phyloP scores from a whole-genome alignment of 305 asterid genomes.

The Galium porrigens region DNA sequence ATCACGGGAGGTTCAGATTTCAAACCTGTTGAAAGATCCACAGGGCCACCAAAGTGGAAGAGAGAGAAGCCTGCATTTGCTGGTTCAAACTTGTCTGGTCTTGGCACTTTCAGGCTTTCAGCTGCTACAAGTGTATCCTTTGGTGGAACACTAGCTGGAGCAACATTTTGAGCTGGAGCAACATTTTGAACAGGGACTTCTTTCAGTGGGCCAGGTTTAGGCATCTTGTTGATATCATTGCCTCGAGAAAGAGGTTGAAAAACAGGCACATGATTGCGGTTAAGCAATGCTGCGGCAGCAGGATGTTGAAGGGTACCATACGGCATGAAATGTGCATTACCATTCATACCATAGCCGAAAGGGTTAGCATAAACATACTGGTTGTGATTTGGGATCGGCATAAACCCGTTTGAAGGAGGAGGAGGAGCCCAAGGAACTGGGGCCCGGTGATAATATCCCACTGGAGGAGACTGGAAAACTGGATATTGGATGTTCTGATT shows the following conservation, averaged over 20 bases:
- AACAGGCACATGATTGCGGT: slow-evolving; percentile 42
- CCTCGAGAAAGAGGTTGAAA: slow-evolving; percentile 48
- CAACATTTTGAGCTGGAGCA: slow-evolving; percentile 23
- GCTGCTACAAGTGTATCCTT: slow-evolving; percentile 23
- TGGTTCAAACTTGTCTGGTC: slow-evolving; percentile 26
- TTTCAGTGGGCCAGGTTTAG: slow-evolving; percentile 26
- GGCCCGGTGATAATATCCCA: slow-evolving; percentile 67
- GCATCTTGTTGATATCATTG: slow-evolving; percentile 27
- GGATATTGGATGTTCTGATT: slow-evolving; percentile 49
- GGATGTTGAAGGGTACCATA: slow-evolving; percentile 56
- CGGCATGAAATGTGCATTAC: slow-evolving; percentile 48
- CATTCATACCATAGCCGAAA: slow-evolving; percentile 55
- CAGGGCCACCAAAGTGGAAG: slow-evolving; percentile 86
- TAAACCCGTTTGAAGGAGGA: slow-evolving; percentile 52
- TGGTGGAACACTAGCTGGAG: slow-evolving; percentile 22
- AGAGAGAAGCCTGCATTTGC: slow-evolving; percentile 66
- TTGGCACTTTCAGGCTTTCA: slow-evolving; percentile 24
- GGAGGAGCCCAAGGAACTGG: slow-evolving; percentile 54
- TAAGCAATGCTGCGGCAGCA: slow-evolving; percentile 38
- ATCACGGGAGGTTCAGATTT: slow-evolving; percentile 32
- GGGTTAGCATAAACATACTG: slow-evolving; percentile 51
- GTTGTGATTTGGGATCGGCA: slow-evolving; percentile 53
- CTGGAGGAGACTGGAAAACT: slow-evolving; percentile 46
- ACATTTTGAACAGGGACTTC: slow-evolving; percentile 25
- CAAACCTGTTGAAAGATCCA: slow-evolving; percentile 56